Evolutionary conservation across 2,329 filamentous ascomycete genomes (phyloP).

Genomic region (Dryadomyces quercus-mongolicae): DNA sequence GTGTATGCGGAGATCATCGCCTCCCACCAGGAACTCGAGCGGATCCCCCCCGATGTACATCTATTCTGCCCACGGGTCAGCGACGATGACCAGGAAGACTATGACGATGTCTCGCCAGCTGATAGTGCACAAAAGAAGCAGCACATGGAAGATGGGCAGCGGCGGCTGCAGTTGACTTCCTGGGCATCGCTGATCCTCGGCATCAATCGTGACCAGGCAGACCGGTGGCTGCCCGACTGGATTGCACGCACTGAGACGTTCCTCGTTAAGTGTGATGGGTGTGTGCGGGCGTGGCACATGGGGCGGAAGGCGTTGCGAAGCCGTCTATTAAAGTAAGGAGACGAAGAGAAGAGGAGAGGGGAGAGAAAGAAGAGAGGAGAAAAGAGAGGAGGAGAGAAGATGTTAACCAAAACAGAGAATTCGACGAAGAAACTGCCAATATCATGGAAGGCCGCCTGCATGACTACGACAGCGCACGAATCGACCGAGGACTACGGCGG

Average conservation of each 20-base stretch:
- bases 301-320: slow-evolving; percentile 51
- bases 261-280: slow-evolving; percentile 54
- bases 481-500: slow-evolving; percentile 29
- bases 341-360: neutral
- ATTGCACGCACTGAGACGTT: slow-evolving; percentile 41
- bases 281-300: slow-evolving; percentile 64
- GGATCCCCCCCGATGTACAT: slow-evolving; percentile 40
- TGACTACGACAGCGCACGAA: slow-evolving; percentile 23
- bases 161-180: slow-evolving; percentile 49
- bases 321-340: slow-evolving; percentile 42
- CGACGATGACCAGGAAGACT: slow-evolving; percentile 52
- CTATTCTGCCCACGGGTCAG: slow-evolving; percentile 55
- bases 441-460: slow-evolving; percentile 28
- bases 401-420: slow-evolving; percentile 14
- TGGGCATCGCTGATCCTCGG: slow-evolving; percentile 59
- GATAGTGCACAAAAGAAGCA: slow-evolving; percentile 37
- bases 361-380: neutral
- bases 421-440: slow-evolving; percentile 27
- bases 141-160: slow-evolving; percentile 41
- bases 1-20: slow-evolving; percentile 28
- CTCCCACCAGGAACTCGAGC: slow-evolving; percentile 30
- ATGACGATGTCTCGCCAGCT: slow-evolving; percentile 41
- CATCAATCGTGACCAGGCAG: slow-evolving; percentile 47
- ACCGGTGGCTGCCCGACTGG: slow-evolving; percentile 49
- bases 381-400: too few species aligned